A percentile compares a stretch with the other conserved stretches of the same genome.
These are phyloP conservation scores for Vaccinium myrtillus DNA, from an alignment of 148 eudicot genomes.

Conservation along the genomic window DNA sequence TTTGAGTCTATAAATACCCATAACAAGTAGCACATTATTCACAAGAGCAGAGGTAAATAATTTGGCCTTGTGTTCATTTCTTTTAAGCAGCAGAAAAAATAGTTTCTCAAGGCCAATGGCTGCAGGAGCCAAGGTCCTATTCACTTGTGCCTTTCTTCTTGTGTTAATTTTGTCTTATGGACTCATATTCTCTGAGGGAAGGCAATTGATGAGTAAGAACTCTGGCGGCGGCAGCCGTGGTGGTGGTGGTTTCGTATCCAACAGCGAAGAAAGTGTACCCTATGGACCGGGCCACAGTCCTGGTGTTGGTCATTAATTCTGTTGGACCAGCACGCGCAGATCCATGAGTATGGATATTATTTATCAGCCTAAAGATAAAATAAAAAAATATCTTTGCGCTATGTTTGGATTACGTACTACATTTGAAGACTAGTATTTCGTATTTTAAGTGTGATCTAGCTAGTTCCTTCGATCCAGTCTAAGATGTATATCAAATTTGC, in stretches of 20 bases:
- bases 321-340: neutral
- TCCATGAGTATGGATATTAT: neutral
- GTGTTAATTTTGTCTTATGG: neutral
- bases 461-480: neutral
- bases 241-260: neutral
- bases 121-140: conserved; percentile 1
- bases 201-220: conserved; percentile 12
- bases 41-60: neutral
- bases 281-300: conserved; percentile 16
- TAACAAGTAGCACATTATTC: neutral
- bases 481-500: neutral
- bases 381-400: neutral
- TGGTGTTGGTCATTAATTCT: conserved; percentile 13
- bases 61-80: neutral
- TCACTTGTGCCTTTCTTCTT: conserved; percentile 8
- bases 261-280: neutral
- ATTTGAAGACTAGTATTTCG: neutral
- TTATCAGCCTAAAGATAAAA: neutral
- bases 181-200: neutral
- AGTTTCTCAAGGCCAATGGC: neutral
- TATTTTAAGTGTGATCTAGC: neutral
- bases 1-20: conserved; percentile 17
- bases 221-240: neutral
- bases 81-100: too few relatives aligned
- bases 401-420: neutral